phyloP scores from a whole-genome alignment of 1,284 basidiomycete genomes.

The Tylopilus sp. region DNA sequence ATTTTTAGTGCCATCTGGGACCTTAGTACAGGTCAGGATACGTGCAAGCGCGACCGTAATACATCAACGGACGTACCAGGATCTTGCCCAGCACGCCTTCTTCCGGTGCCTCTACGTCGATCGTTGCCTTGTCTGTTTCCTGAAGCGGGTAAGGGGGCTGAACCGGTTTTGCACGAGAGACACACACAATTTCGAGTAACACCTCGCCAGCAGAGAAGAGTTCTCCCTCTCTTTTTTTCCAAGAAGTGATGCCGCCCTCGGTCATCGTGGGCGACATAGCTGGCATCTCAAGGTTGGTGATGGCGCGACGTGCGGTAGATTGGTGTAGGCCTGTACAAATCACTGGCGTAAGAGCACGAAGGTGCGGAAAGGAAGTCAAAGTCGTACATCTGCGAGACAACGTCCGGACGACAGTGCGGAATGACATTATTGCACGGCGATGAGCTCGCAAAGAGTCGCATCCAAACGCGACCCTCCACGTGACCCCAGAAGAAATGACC shows the following conservation, averaged over 20 bases:
- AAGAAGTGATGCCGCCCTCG: conserved; percentile 88
- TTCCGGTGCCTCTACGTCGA: conserved; percentile 98
- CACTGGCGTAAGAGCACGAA: conserved; percentile 6
- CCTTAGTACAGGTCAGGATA: conserved; percentile 40
- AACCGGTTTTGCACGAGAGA: conserved; percentile 1
- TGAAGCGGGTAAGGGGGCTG: conserved; percentile 34
- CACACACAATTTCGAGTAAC: conserved; percentile 86
- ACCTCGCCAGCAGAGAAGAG: conserved; percentile 85
- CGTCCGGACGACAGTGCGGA: conserved; percentile 13
- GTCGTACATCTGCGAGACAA: conserved; percentile 27
- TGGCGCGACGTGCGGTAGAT: conserved; percentile 50
- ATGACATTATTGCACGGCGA: conserved; percentile 18
- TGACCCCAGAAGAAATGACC: conserved; percentile 15
- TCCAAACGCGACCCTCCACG: conserved; percentile 5
- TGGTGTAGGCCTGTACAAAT: conserved; percentile 53
- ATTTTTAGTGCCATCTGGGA: conserved; percentile 78
- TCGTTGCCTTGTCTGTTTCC: conserved; percentile 99
- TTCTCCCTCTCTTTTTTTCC: conserved; percentile 93
- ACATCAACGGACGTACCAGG: conserved; percentile 49
- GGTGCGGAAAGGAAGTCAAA: neutral
- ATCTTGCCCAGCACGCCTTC: conserved; percentile 95
- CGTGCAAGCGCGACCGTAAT: neutral
- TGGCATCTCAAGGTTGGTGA: conserved; percentile 81
- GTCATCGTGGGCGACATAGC: conserved; percentile 99
- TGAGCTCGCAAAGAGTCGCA: neutral